Percentiles rank a stretch among this genome's conserved stretches.
These are phyloP conservation scores for Rhododendron henanense DNA, from an alignment of 148 eudicot genomes.

Conservation along the genomic window DNA sequence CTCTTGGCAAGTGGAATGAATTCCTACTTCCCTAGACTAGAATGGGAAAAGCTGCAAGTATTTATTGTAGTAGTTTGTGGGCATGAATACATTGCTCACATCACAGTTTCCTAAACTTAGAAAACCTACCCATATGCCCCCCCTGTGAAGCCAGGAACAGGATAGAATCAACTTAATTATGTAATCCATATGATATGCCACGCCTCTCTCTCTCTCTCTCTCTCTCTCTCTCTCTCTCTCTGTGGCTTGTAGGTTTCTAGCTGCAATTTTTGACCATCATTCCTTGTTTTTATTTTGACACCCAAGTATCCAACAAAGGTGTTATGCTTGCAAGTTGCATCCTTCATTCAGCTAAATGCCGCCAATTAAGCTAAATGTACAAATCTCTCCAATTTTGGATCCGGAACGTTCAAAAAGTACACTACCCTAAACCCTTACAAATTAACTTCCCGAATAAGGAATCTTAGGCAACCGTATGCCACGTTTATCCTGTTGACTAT, in stretches of 20 bases:
- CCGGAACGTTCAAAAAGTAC: not conserved
- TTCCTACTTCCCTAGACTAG: not conserved
- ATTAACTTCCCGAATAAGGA: not conserved
- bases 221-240: not conserved
- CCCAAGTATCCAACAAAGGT: not conserved
- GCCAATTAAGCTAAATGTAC: not conserved
- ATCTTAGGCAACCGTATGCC: not conserved
- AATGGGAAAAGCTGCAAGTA: not conserved
- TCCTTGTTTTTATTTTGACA: not conserved
- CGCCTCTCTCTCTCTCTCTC: too few species aligned
- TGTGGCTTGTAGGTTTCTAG: constrained; percentile 13
- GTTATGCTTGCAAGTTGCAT: constrained; percentile 4
- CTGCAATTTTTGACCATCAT: constrained; percentile 23
- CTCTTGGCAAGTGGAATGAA: not conserved
- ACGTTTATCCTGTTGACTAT: too few species aligned
- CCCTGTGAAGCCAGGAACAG: not conserved
- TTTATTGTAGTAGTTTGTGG: not conserved
- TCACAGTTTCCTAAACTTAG: constrained; percentile 19
- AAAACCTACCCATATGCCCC: constrained; percentile 22
- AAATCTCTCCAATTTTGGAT: not conserved
- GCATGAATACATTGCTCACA: constrained; percentile 23
- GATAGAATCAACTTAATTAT: not conserved
- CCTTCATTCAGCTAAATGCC: constrained; percentile 13
- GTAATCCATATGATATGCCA: not conserved
- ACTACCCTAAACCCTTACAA: not conserved